Percentiles rank a stretch among this genome's conserved stretches.
Conservation (phyloP, 139 green algal genomes). For the Zygnema cylindricum region DNA sequence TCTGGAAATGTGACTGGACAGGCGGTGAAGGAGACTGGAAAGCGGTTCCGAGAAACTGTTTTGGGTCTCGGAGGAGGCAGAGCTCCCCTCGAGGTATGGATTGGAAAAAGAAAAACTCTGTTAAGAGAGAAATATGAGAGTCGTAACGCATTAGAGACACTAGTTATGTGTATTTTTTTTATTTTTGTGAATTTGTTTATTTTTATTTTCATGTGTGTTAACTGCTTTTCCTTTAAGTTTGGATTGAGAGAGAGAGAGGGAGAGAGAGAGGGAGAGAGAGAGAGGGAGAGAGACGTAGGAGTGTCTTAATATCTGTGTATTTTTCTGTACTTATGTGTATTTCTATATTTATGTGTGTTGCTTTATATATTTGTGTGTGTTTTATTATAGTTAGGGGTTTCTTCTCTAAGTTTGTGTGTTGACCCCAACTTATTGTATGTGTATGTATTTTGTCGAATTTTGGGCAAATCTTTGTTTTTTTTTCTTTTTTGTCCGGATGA, state of each 20-base stretch:
- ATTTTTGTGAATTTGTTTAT: no score
- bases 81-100: conserved; percentile 68
- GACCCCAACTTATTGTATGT: not conserved
- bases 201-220: no score
- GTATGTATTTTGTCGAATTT: conserved; percentile 1
- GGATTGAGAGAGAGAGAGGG: no score
- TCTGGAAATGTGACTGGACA: conserved; percentile 8
- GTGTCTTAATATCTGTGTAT: no score
- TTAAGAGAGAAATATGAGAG: not conserved
- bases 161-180: no score
- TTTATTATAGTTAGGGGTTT: not conserved
- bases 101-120: not conserved
- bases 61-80: conserved; percentile 86
- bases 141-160: not conserved
- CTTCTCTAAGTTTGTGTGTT: not conserved
- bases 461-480: not conserved
- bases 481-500: conserved; percentile 25
- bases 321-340: no score
- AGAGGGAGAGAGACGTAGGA: no score
- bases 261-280: no score
- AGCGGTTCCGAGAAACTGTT: conserved; percentile 86
- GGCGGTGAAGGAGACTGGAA: conserved; percentile 70
- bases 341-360: no score
- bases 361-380: not conserved
- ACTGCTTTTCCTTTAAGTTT: no score